A percentile compares a stretch with the other conserved stretches of the same genome.
phyloP scores from a whole-genome alignment of 2,329 filamentous ascomycete genomes.

The Mycosphaerella arachidis region DNA sequence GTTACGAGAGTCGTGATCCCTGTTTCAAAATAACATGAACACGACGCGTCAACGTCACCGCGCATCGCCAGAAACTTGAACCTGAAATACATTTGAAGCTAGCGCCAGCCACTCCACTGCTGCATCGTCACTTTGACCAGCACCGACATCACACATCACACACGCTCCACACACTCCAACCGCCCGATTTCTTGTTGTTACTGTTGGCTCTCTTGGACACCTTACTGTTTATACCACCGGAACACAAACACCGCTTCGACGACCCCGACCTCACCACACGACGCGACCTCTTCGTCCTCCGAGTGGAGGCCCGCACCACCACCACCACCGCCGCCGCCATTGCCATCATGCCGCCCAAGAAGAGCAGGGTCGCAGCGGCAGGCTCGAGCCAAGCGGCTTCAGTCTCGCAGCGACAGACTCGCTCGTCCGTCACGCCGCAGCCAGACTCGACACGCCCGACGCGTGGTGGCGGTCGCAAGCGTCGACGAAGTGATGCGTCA shows the following conservation, averaged over 20 bases:
- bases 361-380: neutral
- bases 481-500: slow-evolving; percentile 6
- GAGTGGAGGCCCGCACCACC: neutral
- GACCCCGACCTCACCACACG: neutral
- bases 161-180: neutral
- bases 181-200: neutral
- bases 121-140: neutral
- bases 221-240: neutral
- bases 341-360: slow-evolving; percentile 6
- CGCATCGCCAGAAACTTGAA: neutral
- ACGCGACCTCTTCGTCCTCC: neutral
- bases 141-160: neutral
- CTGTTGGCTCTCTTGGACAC: neutral
- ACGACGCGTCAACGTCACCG: neutral
- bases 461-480: slow-evolving; percentile 2
- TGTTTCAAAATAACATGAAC: neutral
- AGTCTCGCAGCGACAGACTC: neutral
- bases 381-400: neutral
- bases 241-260: too few species aligned
- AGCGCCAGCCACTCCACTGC: too few species aligned
- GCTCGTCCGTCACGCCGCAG: slow-evolving; percentile 1
- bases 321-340: neutral
- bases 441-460: neutral
- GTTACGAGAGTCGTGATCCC: neutral
- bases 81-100: neutral